Base-by-base conservation (phyloP, 768 basidiomycete species). In the Nevesoporus exiguus region DNA sequence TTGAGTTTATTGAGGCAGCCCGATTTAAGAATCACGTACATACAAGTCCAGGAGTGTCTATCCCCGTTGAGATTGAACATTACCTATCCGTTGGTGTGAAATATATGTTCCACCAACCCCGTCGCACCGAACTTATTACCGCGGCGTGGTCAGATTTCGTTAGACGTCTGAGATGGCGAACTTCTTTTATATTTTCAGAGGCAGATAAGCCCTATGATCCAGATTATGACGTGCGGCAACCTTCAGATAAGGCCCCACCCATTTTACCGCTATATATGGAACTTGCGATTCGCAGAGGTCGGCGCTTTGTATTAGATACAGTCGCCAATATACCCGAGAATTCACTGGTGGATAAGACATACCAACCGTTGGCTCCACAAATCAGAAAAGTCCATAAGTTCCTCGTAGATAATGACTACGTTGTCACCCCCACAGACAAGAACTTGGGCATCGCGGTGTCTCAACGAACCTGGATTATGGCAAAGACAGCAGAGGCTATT, bases 181-280 rank as follows among this genome's bases (percentile, higher is more conserved):
- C 55, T 0, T 29, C 47, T 0, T 60, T 60, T 8, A 0, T 15
- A 0, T n/a, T 60, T 29, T 34, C 49, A 7, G 48, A n/a, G 0
- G 8, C 31, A 5, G 3, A 48, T 1, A 9, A 4, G 0, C 21
- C 31, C 7, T 61, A 61, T 14, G 60, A 61, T 30, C 51, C 56
- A 0, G 60, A 61, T 5, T 61, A 58, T 4, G 60, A 61, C 11
- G 60, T 61, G 25, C 0, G 41, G 0, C 6, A 7, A 2, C 46
- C 42, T n/a, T 54, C 55, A 6, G 30, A 9, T 0, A 51, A 51
- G 27, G 9, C 40, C 0, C 60, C 56, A 4, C 60, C 60, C 3
- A 0, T 21, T 0, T 6, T 58, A 48, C 59, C 59, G 39, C 24
- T 19, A 0, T 58, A 58, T 34, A 0, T 48, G 0, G 50, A 61